Conservation (phyloP, 345 rosid genomes). For the Eutrema yunnanense region DNA sequence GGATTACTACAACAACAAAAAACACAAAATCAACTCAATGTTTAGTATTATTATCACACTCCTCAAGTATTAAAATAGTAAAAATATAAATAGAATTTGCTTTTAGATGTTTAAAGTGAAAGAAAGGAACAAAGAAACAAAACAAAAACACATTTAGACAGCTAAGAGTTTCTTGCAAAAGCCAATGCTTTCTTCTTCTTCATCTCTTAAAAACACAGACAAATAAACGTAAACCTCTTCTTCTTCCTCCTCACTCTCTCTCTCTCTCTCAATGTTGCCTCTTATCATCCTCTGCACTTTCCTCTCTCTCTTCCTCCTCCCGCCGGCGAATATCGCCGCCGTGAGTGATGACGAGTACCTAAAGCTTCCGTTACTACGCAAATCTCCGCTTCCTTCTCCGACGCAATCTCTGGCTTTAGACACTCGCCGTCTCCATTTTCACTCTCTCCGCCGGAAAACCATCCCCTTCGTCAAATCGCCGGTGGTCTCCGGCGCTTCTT, state of each 20-base stretch:
- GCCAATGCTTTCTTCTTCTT: background rate
- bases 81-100: background rate
- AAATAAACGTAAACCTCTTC: background rate
- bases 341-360: slow-evolving; percentile 32
- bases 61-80: background rate
- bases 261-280: background rate
- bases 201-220: slow-evolving; percentile 7
- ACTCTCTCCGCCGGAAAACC: slow-evolving; percentile 25
- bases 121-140: slow-evolving; percentile 15
- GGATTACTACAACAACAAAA: background rate
- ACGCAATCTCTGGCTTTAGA: slow-evolving; percentile 38
- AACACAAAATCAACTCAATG: background rate
- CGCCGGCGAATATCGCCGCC: slow-evolving; percentile 25
- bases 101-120: background rate
- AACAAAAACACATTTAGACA: slow-evolving; percentile 26
- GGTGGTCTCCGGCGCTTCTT: slow-evolving; percentile 59
- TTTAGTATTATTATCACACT: background rate
- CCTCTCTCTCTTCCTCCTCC: slow-evolving; percentile 11
- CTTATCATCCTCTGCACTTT: background rate
- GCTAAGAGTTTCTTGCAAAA: slow-evolving; percentile 14
- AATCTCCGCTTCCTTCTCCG: slow-evolving; percentile 38
- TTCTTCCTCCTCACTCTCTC: background rate
- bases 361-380: slow-evolving; percentile 64
- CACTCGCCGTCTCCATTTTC: slow-evolving; percentile 42
- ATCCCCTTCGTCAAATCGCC: slow-evolving; percentile 45